Conservation (phyloP, 1,139 yeast species). For the Nakaseomyces kungkrabaensis region DNA sequence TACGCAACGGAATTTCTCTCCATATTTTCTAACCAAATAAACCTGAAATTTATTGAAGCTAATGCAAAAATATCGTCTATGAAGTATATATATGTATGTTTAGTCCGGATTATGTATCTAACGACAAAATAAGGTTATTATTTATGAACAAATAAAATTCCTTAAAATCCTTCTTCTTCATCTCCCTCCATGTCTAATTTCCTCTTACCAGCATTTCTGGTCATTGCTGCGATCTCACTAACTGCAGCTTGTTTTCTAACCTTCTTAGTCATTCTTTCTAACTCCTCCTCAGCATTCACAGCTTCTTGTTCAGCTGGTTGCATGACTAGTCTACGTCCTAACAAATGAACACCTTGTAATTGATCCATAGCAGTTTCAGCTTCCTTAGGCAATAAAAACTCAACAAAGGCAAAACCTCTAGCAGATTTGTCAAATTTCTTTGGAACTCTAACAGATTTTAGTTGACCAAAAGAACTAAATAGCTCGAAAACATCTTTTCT, state of each 20-base stretch:
- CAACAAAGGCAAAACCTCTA: constrained; percentile 97
- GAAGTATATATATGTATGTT: not conserved
- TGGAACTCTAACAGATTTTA: constrained; percentile 92
- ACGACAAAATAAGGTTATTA: too few species aligned
- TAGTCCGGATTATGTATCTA: not conserved
- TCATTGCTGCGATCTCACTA: constrained; percentile 57
- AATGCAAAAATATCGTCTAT: not conserved
- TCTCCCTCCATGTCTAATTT: constrained; percentile 49
- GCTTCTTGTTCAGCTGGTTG: constrained; percentile 83
- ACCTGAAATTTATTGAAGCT: too few species aligned
- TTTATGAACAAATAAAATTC: constrained; percentile 23
- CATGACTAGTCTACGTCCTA: constrained; percentile 93
- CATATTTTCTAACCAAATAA: too few species aligned
- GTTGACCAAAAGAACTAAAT: constrained; percentile 87
- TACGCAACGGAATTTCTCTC: not conserved
- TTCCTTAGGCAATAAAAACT: constrained; percentile 77
- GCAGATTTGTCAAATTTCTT: constrained; percentile 91
- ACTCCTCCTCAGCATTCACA: constrained; percentile 79
- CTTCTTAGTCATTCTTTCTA: constrained; percentile 79
- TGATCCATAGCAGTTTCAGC: constrained; percentile 95
- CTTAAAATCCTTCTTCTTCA: constrained; percentile 15
- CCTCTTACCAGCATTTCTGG: constrained; percentile 66
- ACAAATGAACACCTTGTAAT: constrained; percentile 88
- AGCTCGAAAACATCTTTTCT: constrained; percentile 84
- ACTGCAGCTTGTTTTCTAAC: constrained; percentile 75